Percentiles rank a stretch among this genome's conserved stretches.
These are phyloP conservation scores for Geotrichum restrictum DNA, from an alignment of 1,139 yeast genomes.

Conservation along the genomic window DNA sequence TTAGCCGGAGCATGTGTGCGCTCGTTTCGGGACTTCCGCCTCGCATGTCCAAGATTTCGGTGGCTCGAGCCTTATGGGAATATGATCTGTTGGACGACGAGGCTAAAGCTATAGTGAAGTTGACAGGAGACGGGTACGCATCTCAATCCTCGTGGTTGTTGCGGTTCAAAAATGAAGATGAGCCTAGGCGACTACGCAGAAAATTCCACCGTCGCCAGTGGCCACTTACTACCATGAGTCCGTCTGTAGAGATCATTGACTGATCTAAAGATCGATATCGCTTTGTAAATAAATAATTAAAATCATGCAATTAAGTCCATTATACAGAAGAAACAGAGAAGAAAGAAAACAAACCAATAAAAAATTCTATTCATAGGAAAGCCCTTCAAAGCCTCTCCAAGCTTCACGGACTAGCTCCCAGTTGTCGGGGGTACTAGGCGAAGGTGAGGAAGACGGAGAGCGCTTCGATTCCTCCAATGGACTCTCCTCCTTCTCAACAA, in stretches of 20 bases:
- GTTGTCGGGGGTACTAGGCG: slow-evolving; percentile 23
- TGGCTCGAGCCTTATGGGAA: slow-evolving; percentile 43
- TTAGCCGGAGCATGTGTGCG: slow-evolving; percentile 36
- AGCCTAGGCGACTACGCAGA: slow-evolving; percentile 54
- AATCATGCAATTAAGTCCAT: neutral
- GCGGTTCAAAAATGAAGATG: slow-evolving; percentile 47
- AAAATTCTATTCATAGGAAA: slow-evolving; percentile 18
- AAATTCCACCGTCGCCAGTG: slow-evolving; percentile 50
- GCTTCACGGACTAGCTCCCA: slow-evolving; percentile 71
- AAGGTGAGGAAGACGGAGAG: slow-evolving; percentile 15
- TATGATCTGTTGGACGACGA: slow-evolving; percentile 41
- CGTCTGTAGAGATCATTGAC: slow-evolving; percentile 42
- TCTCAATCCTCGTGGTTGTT: slow-evolving; percentile 44
- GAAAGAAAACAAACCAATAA: neutral
- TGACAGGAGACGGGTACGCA: slow-evolving; percentile 34
- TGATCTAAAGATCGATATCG: slow-evolving; percentile 19
- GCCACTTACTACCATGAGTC: slow-evolving; percentile 38
- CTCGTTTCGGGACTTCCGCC: slow-evolving; percentile 43
- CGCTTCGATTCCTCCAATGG: slow-evolving; percentile 28
- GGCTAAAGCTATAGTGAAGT: slow-evolving; percentile 33
- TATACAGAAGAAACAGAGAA: neutral
- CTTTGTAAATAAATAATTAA: neutral
- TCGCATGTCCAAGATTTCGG: slow-evolving; percentile 31
- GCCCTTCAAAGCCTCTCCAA: slow-evolving; percentile 61
- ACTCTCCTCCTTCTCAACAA: slow-evolving; percentile 47